Percentiles rank a stretch among this genome's conserved stretches.
These are phyloP conservation scores for Cladosporium sp. DNA, from an alignment of 2,329 filamentous ascomycete genomes.

Conservation along the genomic window DNA sequence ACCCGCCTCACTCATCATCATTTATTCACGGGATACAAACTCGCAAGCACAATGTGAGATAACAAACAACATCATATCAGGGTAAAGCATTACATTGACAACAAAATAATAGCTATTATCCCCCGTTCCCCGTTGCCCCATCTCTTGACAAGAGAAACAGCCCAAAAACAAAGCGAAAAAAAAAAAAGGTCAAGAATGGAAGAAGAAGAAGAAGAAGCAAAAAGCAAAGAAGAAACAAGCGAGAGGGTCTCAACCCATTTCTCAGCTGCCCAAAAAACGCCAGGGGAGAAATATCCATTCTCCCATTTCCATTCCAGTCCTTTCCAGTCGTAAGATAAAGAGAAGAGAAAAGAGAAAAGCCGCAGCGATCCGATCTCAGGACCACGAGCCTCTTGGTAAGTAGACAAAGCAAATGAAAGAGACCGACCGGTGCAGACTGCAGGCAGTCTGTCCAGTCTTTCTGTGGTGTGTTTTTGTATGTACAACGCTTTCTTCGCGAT, in stretches of 20 bases:
- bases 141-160: neutral
- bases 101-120: conserved; percentile 4
- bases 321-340: neutral
- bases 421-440: neutral
- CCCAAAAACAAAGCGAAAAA: neutral
- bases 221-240: neutral
- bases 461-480: neutral
- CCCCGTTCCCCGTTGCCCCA: neutral
- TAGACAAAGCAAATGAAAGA: neutral
- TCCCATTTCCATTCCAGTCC: neutral
- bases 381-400: neutral
- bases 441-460: neutral
- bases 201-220: neutral
- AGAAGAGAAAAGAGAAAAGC: neutral
- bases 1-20: neutral
- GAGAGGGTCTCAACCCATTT: neutral
- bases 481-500: conserved; percentile 16
- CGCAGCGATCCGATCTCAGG: neutral
- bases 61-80: neutral
- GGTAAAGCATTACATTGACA: conserved; percentile 13
- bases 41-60: neutral
- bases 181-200: neutral
- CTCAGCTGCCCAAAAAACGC: neutral
- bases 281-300: neutral
- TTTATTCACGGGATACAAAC: neutral